Evolutionary conservation across 208 protist species (phyloP), one percentile per base, ranked within the genome.

Genomic region (Acanthamoeba polyphaga): DNA sequence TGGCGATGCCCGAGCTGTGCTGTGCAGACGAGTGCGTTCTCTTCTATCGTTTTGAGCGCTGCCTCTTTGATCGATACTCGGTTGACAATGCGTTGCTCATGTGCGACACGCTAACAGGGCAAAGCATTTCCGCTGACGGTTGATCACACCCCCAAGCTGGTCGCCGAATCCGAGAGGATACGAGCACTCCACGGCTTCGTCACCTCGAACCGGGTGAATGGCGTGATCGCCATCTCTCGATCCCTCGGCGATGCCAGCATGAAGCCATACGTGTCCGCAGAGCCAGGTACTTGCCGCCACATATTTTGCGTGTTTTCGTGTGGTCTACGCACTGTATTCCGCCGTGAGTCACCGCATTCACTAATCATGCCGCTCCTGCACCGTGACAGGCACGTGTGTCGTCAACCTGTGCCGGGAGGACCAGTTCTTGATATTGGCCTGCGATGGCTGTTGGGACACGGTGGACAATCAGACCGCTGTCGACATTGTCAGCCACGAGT

Each of bases 401-500:
- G 88, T 93, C 53, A 72, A 93, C 38, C 66, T 93, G 51, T 93
- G 88, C 27, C 38, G 46, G 19, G 88, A 93, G n/a, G 88, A 93
- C 5, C 88, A 94, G 27, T 94, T 94, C 58, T 32, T 94, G 8
- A 94, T 94, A 29, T 29, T 94, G 70, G 91, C 91, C 70, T 94
- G 91, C 58, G 91, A 94, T 49, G 91, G 91, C 13, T 94, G 91
- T 43, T 94, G 91, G 91, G 91, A 94, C n/a, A 85, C 72, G 5
- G 12, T 94, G 24, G 74, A 64, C 72, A 94, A 94, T 34, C 91
- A 94, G 91, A 68, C 53, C 34, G 91, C 91, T 22, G 70, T 85
- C 9, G 91, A 94, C 70, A 94, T 94, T 27, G 91, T 94, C 9
- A 62, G 15, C 27, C 2, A 27, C 53, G 91, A 94, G n/a, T 34